Conservation (phyloP, 225 moss, liverwort and hornwort genomes). For the Asterella californica region DNA sequence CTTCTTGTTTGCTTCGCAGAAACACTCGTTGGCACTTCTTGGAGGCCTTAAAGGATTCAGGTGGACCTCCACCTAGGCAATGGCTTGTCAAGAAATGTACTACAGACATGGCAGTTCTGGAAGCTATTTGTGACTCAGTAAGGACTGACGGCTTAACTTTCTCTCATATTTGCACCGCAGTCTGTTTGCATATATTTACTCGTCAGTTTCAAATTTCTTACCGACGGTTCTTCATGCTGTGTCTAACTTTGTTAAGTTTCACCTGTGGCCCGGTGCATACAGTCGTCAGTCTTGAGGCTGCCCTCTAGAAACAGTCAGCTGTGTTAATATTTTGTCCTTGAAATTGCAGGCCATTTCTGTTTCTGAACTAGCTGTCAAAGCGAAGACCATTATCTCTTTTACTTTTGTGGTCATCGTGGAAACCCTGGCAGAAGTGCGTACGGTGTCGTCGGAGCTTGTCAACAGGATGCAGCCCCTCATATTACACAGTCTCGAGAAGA, state of each 20-base stretch:
- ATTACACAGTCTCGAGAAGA: conserved; percentile 65
- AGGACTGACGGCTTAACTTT: neutral
- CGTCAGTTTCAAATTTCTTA: neutral
- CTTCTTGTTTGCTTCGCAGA: conserved; percentile 29
- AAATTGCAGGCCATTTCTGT: conserved; percentile 60
- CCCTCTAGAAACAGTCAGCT: neutral
- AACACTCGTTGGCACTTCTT: conserved; percentile 86
- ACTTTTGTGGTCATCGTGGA: conserved; percentile 74
- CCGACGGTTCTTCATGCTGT: neutral
- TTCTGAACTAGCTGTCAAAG: conserved; percentile 58
- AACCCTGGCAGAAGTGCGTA: conserved; percentile 66
- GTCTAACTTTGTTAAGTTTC: too few species aligned
- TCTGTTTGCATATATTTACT: neutral
- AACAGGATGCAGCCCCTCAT: conserved; percentile 80
- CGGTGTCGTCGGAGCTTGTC: conserved; percentile 63
- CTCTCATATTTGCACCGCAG: neutral
- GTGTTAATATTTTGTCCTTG: neutral
- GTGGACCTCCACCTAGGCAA: conserved; percentile 76
- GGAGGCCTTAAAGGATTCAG: conserved; percentile 64
- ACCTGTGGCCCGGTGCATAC: neutral
- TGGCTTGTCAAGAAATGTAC: conserved; percentile 75
- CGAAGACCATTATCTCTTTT: conserved; percentile 64
- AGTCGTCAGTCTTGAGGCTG: neutral
- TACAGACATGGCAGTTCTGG: conserved; percentile 61
- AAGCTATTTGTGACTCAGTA: conserved; percentile 80